phyloP scores from a whole-genome alignment of 2,329 filamentous ascomycete genomes.

The Massarina eburnea region DNA sequence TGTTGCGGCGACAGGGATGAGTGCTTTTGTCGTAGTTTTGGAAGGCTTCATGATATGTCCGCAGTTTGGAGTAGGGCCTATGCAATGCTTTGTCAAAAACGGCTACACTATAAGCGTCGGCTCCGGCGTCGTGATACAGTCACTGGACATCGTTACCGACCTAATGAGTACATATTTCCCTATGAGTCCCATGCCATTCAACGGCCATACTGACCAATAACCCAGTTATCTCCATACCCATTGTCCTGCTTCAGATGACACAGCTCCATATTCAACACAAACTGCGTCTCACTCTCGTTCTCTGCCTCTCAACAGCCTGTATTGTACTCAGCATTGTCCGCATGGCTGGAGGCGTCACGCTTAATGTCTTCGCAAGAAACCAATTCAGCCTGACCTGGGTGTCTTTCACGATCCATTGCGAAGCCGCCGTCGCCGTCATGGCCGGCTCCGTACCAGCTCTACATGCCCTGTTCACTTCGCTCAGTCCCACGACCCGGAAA shows the following conservation, averaged over 20 bases:
- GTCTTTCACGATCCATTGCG: constrained; percentile 15
- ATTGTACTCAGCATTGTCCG: constrained; percentile 12
- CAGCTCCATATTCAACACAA: constrained; percentile 10
- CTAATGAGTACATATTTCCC: constrained; percentile 10
- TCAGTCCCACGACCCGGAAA: background rate
- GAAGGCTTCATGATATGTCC: constrained; percentile 11
- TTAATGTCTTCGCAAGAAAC: constrained; percentile 5
- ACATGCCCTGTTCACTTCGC: constrained; percentile 9
- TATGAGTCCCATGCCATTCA: background rate
- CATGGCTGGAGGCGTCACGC: constrained; percentile 10
- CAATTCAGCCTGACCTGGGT: constrained; percentile 10
- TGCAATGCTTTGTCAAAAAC: constrained; percentile 8
- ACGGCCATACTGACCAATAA: background rate
- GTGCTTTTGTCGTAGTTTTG: constrained; percentile 5
- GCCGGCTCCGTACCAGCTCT: constrained; percentile 13
- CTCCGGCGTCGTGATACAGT: constrained; percentile 8
- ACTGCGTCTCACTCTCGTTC: constrained; percentile 7
- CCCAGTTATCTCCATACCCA: constrained; percentile 12
- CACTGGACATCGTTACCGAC: constrained; percentile 13
- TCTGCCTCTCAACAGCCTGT: constrained; percentile 13
- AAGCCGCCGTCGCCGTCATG: constrained; percentile 14
- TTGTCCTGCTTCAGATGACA: constrained; percentile 10
- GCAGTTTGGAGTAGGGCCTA: constrained; percentile 5
- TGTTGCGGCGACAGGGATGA: constrained; percentile 4
- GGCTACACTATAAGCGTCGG: constrained; percentile 9